phyloP scores from a whole-genome alignment of 306 rosid genomes.

The Corylus avellana region DNA sequence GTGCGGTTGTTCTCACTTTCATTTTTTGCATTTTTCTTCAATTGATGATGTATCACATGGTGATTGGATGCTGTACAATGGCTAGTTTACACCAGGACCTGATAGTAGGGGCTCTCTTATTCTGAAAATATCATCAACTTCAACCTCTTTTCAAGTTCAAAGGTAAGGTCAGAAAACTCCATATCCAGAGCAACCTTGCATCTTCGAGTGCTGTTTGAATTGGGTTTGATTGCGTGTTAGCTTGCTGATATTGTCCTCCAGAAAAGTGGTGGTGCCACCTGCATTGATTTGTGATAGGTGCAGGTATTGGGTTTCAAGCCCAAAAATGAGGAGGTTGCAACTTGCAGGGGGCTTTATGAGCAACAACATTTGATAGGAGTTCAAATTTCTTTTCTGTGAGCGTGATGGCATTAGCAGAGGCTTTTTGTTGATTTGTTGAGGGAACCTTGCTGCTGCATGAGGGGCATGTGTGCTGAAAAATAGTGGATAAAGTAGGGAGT shows the following conservation, averaged over 20 bases:
- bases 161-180: too few species aligned
- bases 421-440: conserved; percentile 26
- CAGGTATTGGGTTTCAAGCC: conserved; percentile 64
- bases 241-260: conserved; percentile 55
- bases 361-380: conserved; percentile 56
- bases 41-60: too few species aligned
- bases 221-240: conserved; percentile 32
- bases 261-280: conserved; percentile 73
- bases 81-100: too few species aligned
- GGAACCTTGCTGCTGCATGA: conserved; percentile 20
- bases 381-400: conserved; percentile 64
- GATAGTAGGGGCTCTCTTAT: too few species aligned
- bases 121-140: too few species aligned
- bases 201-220: conserved; percentile 52
- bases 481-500: conserved; percentile 36
- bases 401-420: background rate
- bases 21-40: too few species aligned
- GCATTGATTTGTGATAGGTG: conserved; percentile 63
- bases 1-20: too few species aligned
- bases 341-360: conserved; percentile 53
- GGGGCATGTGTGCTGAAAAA: conserved; percentile 22
- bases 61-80: too few species aligned
- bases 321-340: conserved; percentile 84
- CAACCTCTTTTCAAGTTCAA: too few species aligned
- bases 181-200: conserved; percentile 38